Base-by-base conservation (phyloP, 345 rosid species). In the Pugionium dolabratum region DNA sequence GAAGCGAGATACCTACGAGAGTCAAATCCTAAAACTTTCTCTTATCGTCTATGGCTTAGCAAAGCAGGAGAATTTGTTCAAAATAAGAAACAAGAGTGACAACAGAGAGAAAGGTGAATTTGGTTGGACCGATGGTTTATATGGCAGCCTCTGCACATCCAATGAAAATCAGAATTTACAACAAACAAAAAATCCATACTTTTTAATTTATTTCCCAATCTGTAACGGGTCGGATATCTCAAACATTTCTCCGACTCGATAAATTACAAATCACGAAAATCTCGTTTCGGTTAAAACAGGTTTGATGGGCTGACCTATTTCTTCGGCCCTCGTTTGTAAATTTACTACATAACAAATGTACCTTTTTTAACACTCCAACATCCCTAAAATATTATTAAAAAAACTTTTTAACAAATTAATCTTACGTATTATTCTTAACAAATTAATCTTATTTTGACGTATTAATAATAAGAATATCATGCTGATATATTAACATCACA, bases 121-220 rank as follows among this genome's bases (percentile, higher is more conserved):
- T 76, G 79, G 70, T 80, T 4, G 71, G 47, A 72, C 71, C 41
- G 65, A 71, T 56, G 10, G 82, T 49, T 83, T 72, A 80, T 83
- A 79, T 74, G 85, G 70, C 75, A 81, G 72, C 50, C 75, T 75
- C 70, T 68, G 75, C 65, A 72, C 18, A 18, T 18, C 18, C 18
- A 18, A 18, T 18, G 18, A 18, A 18, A 18, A 18, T 18, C 18
- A 18, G 18, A 18, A 18, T 18, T 18, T 18, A 18, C 18, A 18
- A 18, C 70, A 52, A 59, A 66, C 71, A 32, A 37, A 25, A 35
- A 36, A 44, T 62, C 50, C 55, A 2, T 2, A 28, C 43, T 45
- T 53, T 46, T 54, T 18, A 18, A 18, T 18, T 18, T 18, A 18
- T 50, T 39, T 11, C 39, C 11, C 10, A 18, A 18, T 55, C 70